Evolutionary conservation across 352 stramenopile genomes (phyloP), one percentile per base, ranked within the genome.

Genomic region (Phytophthora syringae): DNA sequence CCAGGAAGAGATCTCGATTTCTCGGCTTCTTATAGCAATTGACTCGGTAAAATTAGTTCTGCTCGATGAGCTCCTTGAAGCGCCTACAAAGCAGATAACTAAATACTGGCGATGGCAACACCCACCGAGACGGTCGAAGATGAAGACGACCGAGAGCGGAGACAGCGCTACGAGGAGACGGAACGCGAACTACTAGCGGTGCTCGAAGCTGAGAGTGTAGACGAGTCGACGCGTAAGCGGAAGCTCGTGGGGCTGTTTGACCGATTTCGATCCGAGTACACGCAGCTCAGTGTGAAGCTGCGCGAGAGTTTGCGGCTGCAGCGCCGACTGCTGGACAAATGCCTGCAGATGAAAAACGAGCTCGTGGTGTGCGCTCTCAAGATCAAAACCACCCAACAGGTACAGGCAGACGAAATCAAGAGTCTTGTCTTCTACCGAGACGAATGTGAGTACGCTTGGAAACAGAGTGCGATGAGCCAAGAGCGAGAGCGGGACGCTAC

Each of bases 381-480:
- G 52, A 76, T 91, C 50, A 80, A 82, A 47, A 82, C 79, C 20
- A 71, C 72, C 10, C 73, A 92, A 60, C 74, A 87, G 63, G 52
- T 87, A n/a, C 79, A 92, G 12, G 75, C 84, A 12, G 77, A 92
- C 44, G 80, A 92, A 55, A 79, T 88, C 72, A 88, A 88, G 47
- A 89, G 82, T 56, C 65, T 92, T 15, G 42, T 78, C 4, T 92
- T 86, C 70, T 92, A 92, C 39, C 75, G 83, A 7, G 80, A 92
- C n/a, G 83, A 92, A 53, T 92, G 83, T 48, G 79, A 92, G 43
- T 64, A 84, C 50, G 79, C 79, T 11, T 92, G 83, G 80, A 84
- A 81, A 44, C 79, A 87, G 52, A 79, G 72, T 30, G 64, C 64
- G 1, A n/a, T 88, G 21, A 81, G 79, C 34, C 76, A 88, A 51